A percentile compares a stretch with the other conserved stretches of the same genome.
phyloP scores from a whole-genome alignment of 768 basidiomycete species.

The Mycena capillaripes region DNA sequence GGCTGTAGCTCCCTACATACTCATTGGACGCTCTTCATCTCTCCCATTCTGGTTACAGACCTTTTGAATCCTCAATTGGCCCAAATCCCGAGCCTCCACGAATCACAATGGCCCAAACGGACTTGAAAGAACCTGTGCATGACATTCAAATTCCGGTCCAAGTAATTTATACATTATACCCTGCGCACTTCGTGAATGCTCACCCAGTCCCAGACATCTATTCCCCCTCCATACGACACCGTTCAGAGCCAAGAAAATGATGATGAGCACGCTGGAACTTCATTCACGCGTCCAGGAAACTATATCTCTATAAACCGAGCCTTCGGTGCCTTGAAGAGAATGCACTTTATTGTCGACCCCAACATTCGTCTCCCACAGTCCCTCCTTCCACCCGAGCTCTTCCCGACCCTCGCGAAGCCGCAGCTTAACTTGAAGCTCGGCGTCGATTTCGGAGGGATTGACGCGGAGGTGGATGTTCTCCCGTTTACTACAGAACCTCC shows the following conservation, averaged over 20 bases:
- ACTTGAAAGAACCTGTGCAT: background rate
- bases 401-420: background rate
- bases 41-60: too few species aligned
- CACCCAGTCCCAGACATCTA: background rate
- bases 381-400: background rate
- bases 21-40: too few species aligned
- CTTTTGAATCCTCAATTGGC: background rate
- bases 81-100: too few species aligned
- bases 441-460: conserved; percentile 3
- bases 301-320: conserved; percentile 8
- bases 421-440: background rate
- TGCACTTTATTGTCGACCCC: conserved; percentile 9
- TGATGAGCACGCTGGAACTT: background rate
- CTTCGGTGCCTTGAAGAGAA: background rate
- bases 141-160: background rate
- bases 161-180: background rate
- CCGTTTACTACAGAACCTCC: background rate
- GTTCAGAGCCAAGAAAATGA: background rate
- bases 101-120: conserved; percentile 6
- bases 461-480: conserved; percentile 12
- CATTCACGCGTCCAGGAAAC: conserved; percentile 10
- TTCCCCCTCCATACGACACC: background rate
- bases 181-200: background rate
- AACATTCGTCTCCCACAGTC: background rate
- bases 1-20: too few species aligned